Percentiles rank a stretch among this genome's conserved stretches.
These are phyloP conservation scores for Pleurotus eryngii DNA, from an alignment of 768 basidiomycete species.

Conservation along the genomic window DNA sequence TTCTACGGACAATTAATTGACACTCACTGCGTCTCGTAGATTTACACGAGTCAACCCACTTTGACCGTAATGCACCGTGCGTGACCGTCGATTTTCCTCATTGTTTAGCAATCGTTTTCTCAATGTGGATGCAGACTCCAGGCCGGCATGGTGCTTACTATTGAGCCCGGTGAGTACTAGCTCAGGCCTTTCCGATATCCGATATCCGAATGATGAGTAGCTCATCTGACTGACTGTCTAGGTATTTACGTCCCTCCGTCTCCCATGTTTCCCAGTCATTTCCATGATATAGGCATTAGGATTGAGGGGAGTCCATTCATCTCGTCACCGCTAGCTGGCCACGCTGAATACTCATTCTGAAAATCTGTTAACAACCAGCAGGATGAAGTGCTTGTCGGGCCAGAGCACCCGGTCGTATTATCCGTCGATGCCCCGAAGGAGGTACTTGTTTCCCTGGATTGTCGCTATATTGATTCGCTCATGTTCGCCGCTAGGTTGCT, in stretches of 20 bases:
- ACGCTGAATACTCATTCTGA: background rate
- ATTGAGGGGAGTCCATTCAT: constrained; percentile 60
- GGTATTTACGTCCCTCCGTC: constrained; percentile 88
- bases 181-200: background rate
- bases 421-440: constrained; percentile 81
- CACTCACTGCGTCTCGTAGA: constrained; percentile 41
- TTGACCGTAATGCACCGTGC: constrained; percentile 53
- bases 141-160: constrained; percentile 87
- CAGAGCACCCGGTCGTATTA: constrained; percentile 58
- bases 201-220: constrained; percentile 5
- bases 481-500: constrained; percentile 24
- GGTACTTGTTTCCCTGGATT: constrained; percentile 32
- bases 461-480: background rate
- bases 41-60: constrained; percentile 78
- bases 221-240: constrained; percentile 12
- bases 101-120: background rate
- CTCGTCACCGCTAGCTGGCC: background rate
- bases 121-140: constrained; percentile 47
- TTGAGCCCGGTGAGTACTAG: constrained; percentile 69
- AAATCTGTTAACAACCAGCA: constrained; percentile 13
- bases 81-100: constrained; percentile 17
- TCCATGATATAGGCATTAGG: constrained; percentile 88
- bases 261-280: constrained; percentile 76
- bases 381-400: constrained; percentile 75
- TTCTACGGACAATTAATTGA: background rate